Evolutionary conservation across 1,139 yeast species (phyloP), one percentile per base, ranked within the genome.

Genomic region (Oligophagozyma castellii): DNA sequence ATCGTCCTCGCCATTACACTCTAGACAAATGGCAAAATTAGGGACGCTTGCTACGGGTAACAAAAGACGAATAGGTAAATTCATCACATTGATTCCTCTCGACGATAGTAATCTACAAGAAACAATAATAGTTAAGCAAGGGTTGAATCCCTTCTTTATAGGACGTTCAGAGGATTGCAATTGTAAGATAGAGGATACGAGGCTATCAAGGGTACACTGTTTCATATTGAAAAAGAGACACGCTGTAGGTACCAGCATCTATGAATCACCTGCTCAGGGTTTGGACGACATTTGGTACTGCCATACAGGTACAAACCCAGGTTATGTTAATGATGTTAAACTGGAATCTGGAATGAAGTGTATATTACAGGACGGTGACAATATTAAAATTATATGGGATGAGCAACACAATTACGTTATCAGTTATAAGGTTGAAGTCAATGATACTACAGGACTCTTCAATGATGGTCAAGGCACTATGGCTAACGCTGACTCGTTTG

Each of bases 181-280:
- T 42, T 61, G 65, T 14, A 59, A 57, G 27, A 67, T 83, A 11
- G 60, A 66, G 23, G 95, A 84, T 43, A 77, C 68, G 40, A 59
- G 95, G 29, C 66, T 86, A 43, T 84, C 95, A 2, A 79, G 83
- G 38, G 63, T 76, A 3, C 96, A 89, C 50, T 84, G 95, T 48
- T 59, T 74, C 22, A 58, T 89, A 11, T 48, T 63, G 31, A 70
- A 74, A 42, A 64, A 67, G 35, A 58, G 78, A 31, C 80, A 73
- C 43, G 73, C 75, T 0, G 64, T 67, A 6, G 60, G 63, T 3
- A 58, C 58, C 23, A 67, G 75, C 23, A 63, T 72, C 6, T 68
- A 59, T 42, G 79, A 73, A 42, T 69, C 77, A 11, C 80, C 81
- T 0, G 81, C 80, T 0, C 62, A 69, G 35, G 71, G 75, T 34